Conservation (phyloP, 192 early-diverging fungal species). For the Gonapodya prolifera region DNA sequence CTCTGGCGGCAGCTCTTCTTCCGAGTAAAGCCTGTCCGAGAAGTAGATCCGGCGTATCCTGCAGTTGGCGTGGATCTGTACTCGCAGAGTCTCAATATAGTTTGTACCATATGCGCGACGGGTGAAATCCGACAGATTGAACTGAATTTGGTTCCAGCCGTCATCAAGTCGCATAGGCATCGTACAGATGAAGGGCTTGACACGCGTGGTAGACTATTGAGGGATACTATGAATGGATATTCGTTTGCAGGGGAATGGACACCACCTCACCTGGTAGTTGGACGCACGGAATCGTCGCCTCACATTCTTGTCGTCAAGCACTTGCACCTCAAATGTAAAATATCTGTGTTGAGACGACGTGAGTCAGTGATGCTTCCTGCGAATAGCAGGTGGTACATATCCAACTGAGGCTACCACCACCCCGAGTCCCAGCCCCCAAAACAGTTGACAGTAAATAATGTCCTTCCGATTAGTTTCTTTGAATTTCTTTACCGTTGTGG, state of each 20-base stretch:
- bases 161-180: constrained; percentile 88
- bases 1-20: constrained; percentile 85
- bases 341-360: constrained; percentile 49
- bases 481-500: too few relatives aligned
- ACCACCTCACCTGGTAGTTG: constrained; percentile 72
- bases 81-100: constrained; percentile 73
- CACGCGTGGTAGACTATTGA: constrained; percentile 56
- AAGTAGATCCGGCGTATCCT: constrained; percentile 81
- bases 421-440: too few relatives aligned
- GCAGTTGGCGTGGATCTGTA: constrained; percentile 87
- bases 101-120: constrained; percentile 77
- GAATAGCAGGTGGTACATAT: not conserved
- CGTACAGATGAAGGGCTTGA: constrained; percentile 75
- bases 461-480: too few relatives aligned
- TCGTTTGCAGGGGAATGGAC: not conserved
- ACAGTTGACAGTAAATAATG: too few relatives aligned
- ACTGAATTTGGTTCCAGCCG: constrained; percentile 92
- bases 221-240: not conserved
- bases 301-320: constrained; percentile 70
- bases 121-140: constrained; percentile 79
- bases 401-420: too few relatives aligned
- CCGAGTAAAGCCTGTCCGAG: constrained; percentile 76
- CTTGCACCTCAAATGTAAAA: constrained; percentile 85
- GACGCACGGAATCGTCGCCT: constrained; percentile 71
- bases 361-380: not conserved